Base-by-base conservation (phyloP, 495 filamentous ascomycete genomes). In the Tetracladium setigerum region DNA sequence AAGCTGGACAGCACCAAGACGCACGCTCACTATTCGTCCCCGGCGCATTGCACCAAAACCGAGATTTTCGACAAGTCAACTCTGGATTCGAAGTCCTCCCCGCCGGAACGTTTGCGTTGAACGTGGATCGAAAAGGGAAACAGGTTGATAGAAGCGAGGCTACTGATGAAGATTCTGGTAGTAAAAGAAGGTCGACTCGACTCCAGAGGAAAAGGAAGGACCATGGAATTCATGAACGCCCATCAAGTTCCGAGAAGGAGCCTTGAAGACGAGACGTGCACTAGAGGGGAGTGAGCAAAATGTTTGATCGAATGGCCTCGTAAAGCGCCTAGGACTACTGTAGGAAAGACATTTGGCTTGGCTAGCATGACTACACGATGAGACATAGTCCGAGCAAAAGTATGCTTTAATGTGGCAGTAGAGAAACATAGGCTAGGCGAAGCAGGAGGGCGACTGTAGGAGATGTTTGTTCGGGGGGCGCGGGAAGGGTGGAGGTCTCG, bases 11-110 rank as follows among this genome's bases (percentile, higher is more conserved):
- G 5, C 36, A 27, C 22, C 22, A 27, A 3, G 22, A 27, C 22
- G 22, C 22, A 27, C 22, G 36, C 5, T 37, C 47, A 11, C 48
- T 43, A 17, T 49, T 64, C 49, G 34, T 62, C 49, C 53, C 69
- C 8, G 67, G 67, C 0, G 66, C 73, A 12, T 59, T 72, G 9
- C 70, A 76, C 43, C 62, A 72, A 9, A 70, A 73, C 37, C 64
- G 57, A 15, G 41, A 54, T 6, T 50, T 75, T 1, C 68, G 81
- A 13, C 75, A 71, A 48, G 73, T 82, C 13, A 83, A 83, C 49
- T 69, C 71, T 9, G 79, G 80, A 5, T 83, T 83, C 49, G 73
- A 81, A 54, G 66, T 84, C 33, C 58, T 83, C 0, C 69, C 68
- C 22, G 77, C 77, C 13, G 81, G 80, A 14, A 81, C 74, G 3